A percentile compares a stretch with the other conserved stretches of the same genome.
Evolutionary conservation across 805 yeast species (phyloP).

Genomic region (Teunomyces pallodes): DNA sequence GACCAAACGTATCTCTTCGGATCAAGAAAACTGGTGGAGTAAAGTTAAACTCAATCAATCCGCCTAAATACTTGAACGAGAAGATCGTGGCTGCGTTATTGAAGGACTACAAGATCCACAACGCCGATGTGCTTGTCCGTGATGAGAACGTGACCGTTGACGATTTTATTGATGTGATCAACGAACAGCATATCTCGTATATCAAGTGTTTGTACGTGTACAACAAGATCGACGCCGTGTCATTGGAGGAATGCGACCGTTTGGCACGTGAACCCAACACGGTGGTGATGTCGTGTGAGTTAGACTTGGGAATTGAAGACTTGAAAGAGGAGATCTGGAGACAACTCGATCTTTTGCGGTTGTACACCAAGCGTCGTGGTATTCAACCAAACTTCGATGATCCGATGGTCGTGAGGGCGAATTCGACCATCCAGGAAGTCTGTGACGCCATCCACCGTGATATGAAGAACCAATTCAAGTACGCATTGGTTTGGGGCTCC

Average conservation of each 20-base stretch:
- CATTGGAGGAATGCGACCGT: conserved; percentile 89
- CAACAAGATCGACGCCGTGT: conserved; percentile 93
- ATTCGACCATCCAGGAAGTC: conserved; percentile 77
- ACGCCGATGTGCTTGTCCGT: conserved; percentile 87
- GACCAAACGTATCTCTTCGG: conserved; percentile 74
- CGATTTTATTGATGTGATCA: conserved; percentile 86
- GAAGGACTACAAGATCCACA: conserved; percentile 85
- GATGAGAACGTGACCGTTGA: conserved; percentile 90
- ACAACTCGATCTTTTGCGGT: conserved; percentile 71
- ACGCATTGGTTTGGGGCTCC: conserved; percentile 96
- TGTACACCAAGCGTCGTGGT: conserved; percentile 89
- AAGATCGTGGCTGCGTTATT: conserved; percentile 72
- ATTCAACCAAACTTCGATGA: conserved; percentile 75
- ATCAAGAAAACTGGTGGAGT: conserved; percentile 89
- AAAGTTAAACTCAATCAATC: conserved; percentile 73
- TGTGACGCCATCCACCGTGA: conserved; percentile 93
- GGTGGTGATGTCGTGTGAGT: conserved; percentile 88
- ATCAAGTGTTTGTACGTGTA: conserved; percentile 90
- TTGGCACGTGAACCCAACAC: conserved; percentile 92
- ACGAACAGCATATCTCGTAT: conserved; percentile 83
- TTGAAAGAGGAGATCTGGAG: conserved; percentile 93
- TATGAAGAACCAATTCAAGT: conserved; percentile 86
- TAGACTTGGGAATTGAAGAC: conserved; percentile 82
- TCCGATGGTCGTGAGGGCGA: conserved; percentile 85
- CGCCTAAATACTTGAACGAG: conserved; percentile 80